Evolutionary conservation across 2,329 filamentous ascomycete genomes (phyloP), one percentile per base, ranked within the genome.

Genomic region (Cercospora beticola): DNA sequence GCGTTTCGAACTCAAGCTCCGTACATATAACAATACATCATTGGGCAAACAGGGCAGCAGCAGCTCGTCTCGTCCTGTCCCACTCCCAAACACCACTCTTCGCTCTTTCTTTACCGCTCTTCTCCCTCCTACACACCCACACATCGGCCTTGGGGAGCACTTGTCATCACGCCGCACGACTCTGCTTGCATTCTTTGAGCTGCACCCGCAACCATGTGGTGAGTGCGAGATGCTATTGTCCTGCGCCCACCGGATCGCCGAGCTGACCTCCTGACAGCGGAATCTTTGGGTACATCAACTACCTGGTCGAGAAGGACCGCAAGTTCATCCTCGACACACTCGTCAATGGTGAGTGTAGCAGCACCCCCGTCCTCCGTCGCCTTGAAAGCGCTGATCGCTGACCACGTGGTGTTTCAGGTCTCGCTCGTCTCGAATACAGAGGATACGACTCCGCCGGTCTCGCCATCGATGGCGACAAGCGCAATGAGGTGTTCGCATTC

Each of bases 241-340:
- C 21, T 8, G 18, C 18, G 43, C 14, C 33, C 57, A 16, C 46
- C 28, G 14, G 14, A 40, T 16, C 36, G 23, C 28, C 36, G 30
- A 40, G 26, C 64, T 66, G 40, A 66, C 56, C 23, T 26, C n/a
- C 33, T 61, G 23, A 60, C 57, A 75, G 74, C 72, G 92, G 92
- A 82, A 96, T 95, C 83, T 96, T 98, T 85, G 94, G 94, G 78
- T 98, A 98, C 87, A 92, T 98, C 86, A 98, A 98, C 86, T 98
- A 98, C 85, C 86, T 98, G 81, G 93, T 98, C 81, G 95, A 98
- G 88, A 97, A 97, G 88, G 94, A 98, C 86, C 89, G 95, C 82
- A 94, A 92, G 84, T 96, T 91, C 85, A 97, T 98, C 82, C 87
- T 98, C 80, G 90, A 97, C 81, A 98, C 94, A 72, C 87, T 99